A percentile compares a stretch with the other conserved stretches of the same genome.
Conservation (phyloP, 139 green algal genomes). For the Pseudopediastrum boryanum region DNA sequence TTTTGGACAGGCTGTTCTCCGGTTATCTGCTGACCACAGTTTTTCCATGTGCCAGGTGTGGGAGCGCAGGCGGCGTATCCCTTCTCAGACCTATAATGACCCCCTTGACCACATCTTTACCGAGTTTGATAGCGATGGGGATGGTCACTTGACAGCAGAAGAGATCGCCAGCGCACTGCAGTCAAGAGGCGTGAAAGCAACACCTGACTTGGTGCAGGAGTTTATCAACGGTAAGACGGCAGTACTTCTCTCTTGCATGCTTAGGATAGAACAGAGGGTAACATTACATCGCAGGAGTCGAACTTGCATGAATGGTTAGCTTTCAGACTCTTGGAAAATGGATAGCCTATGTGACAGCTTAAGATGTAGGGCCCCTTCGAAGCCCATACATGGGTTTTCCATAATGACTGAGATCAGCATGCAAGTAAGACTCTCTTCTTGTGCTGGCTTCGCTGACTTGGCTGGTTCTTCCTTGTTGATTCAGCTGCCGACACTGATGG, state of each 20-base stretch:
- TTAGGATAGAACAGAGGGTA: neutral
- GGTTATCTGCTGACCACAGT: neutral
- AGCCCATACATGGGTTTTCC: neutral
- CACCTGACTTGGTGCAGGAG: conserved; percentile 29
- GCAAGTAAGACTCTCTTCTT: neutral
- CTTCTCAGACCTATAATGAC: conserved; percentile 42
- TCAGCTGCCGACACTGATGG: conserved; percentile 26
- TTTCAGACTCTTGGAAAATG: neutral
- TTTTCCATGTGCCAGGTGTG: conserved; percentile 8
- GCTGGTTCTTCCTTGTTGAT: neutral
- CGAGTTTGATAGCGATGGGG: conserved; percentile 48
- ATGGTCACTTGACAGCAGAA: conserved; percentile 35
- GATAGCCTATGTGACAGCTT: neutral
- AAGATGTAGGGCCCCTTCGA: neutral
- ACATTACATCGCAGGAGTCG: neutral
- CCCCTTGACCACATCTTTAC: conserved; percentile 47
- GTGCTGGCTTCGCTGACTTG: neutral
- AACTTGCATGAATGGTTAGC: neutral
- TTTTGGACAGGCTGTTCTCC: neutral
- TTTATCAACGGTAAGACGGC: conserved; percentile 40
- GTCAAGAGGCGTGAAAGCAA: conserved; percentile 23
- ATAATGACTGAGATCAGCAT: neutral
- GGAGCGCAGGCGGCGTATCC: conserved; percentile 44
- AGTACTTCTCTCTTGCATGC: neutral
- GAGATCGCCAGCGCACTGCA: conserved; percentile 38